phyloP scores from a whole-genome alignment of 352 stramenopile species.

The Pythium biforme region DNA sequence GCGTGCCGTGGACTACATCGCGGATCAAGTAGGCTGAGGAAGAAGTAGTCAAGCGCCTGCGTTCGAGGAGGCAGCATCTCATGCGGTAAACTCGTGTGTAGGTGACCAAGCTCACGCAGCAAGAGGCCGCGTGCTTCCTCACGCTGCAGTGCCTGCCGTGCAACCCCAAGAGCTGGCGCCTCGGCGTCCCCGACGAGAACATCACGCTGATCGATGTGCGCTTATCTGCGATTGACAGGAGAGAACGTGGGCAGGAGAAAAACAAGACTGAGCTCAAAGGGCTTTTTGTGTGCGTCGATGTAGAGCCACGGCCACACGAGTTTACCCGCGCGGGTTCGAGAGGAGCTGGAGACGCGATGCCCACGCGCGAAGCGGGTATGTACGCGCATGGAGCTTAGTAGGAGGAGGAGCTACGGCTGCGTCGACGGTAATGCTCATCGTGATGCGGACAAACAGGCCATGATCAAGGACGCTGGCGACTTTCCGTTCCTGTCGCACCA shows the following conservation, averaged over 20 bases:
- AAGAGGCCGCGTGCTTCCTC: conserved; percentile 62
- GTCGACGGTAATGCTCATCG: neutral
- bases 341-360: conserved; percentile 46
- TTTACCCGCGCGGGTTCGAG: conserved; percentile 38
- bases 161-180: conserved; percentile 46
- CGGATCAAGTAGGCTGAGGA: conserved; percentile 43
- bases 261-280: too few relatives aligned
- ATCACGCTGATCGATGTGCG: conserved; percentile 66
- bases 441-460: conserved; percentile 34
- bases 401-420: neutral
- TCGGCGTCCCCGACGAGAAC: conserved; percentile 44
- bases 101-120: conserved; percentile 53
- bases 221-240: too few relatives aligned
- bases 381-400: neutral
- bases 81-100: neutral
- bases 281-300: neutral
- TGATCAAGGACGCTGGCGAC: conserved; percentile 63
- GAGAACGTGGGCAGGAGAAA: too few relatives aligned
- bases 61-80: neutral
- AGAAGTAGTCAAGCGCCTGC: neutral
- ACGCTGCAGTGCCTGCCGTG: conserved; percentile 56
- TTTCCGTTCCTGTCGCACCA: conserved; percentile 77
- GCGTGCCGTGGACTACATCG: conserved; percentile 64
- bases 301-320: conserved; percentile 62
- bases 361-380: conserved; percentile 51